phyloP scores from a whole-genome alignment of 208 protist species.

The Trypanosoma lewisi region DNA sequence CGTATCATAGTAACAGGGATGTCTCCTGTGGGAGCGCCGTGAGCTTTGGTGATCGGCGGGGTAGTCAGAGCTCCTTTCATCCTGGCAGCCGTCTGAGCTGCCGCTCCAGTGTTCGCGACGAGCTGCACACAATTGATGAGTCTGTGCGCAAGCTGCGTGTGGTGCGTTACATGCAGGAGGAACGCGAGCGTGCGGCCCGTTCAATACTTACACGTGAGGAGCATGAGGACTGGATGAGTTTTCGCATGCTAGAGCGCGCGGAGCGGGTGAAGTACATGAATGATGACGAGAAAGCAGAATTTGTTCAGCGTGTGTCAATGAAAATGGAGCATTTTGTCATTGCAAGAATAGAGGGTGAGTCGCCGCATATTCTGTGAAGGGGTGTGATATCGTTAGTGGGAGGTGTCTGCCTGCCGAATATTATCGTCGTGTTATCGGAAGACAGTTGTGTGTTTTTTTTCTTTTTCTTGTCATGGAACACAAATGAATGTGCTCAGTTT shows the following conservation, averaged over 20 bases:
- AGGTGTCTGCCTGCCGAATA: too few relatives aligned
- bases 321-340: conserved; percentile 43
- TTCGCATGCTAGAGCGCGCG: conserved; percentile 59
- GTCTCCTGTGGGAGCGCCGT: conserved; percentile 3
- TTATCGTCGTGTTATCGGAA: too few relatives aligned
- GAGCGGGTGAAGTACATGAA: conserved; percentile 77
- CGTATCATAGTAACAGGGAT: background rate
- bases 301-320: conserved; percentile 59
- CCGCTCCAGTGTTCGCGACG: conserved; percentile 73
- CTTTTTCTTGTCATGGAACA: too few relatives aligned
- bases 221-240: conserved; percentile 69
- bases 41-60: conserved; percentile 24
- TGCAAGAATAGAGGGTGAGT: too few relatives aligned
- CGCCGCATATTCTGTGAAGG: too few relatives aligned
- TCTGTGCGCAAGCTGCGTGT: conserved; percentile 82
- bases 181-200: conserved; percentile 68
- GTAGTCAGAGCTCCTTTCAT: conserved; percentile 53
- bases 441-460: too few relatives aligned
- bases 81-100: conserved; percentile 66
- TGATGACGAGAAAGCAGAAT: conserved; percentile 61
- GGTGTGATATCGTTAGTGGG: too few relatives aligned
- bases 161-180: conserved; percentile 82
- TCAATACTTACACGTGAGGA: conserved; percentile 67
- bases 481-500: too few relatives aligned
- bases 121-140: conserved; percentile 72